Conservation (phyloP, 2,329 filamentous ascomycete genomes). For the Clarireedia monteithiana region DNA sequence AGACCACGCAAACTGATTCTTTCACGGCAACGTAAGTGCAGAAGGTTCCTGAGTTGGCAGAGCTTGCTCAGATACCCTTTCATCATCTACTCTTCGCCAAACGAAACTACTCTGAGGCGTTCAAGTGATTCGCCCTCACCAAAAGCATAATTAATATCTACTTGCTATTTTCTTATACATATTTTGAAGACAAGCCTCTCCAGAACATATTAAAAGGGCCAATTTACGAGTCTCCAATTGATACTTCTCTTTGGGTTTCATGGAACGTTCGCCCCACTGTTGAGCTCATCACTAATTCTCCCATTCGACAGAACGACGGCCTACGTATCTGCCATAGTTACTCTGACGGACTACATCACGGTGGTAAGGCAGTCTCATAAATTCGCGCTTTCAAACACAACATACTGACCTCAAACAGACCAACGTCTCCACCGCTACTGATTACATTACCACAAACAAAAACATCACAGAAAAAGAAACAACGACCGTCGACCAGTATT, state of each 20-base stretch:
- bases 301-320: background rate
- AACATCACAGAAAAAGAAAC: background rate
- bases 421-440: background rate
- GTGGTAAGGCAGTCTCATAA: background rate
- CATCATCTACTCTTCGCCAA: too few relatives aligned
- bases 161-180: too few relatives aligned
- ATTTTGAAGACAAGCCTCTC: too few relatives aligned
- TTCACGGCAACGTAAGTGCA: conserved; percentile 4
- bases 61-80: too few relatives aligned
- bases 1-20: conserved; percentile 1
- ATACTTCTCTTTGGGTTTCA: too few relatives aligned
- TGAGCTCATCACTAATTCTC: background rate
- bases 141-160: too few relatives aligned
- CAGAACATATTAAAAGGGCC: too few relatives aligned
- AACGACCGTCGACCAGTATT: background rate
- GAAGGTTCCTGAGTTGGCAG: background rate
- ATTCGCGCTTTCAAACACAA: background rate
- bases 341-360: background rate
- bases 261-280: too few relatives aligned
- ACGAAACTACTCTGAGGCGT: too few relatives aligned
- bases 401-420: background rate
- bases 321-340: conserved; percentile 1
- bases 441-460: too few relatives aligned
- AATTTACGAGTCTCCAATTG: too few relatives aligned
- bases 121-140: too few relatives aligned